phyloP scores from a whole-genome alignment of 1,284 basidiomycete species.

The Gomphus bonarii region DNA sequence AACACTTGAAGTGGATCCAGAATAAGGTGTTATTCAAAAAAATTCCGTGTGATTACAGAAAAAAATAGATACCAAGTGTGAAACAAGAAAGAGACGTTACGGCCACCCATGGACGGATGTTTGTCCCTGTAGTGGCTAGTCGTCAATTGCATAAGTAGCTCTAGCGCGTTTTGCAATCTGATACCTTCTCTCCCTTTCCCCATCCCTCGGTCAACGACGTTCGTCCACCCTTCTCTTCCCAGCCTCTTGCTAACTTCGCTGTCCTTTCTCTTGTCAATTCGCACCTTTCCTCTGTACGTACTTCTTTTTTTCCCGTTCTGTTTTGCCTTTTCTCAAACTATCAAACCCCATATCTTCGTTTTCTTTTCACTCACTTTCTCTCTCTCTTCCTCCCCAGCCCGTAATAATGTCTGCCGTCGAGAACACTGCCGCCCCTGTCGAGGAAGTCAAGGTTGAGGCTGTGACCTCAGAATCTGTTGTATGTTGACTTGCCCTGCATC shows the following conservation, averaged over 20 bases:
- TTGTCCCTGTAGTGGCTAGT: conserved; percentile 2
- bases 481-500: conserved; percentile 19
- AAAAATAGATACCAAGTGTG: neutral
- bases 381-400: conserved; percentile 18
- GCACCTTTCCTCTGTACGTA: conserved; percentile 20
- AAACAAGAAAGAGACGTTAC: neutral
- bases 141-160: conserved; percentile 6
- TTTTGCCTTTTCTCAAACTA: conserved; percentile 19
- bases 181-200: conserved; percentile 30
- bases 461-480: conserved; percentile 39
- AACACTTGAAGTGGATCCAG: too few species aligned
- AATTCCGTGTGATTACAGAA: too few species aligned
- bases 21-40: too few species aligned
- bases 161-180: conserved; percentile 31
- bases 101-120: conserved; percentile 1
- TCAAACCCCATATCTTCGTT: conserved; percentile 18
- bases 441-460: conserved; percentile 14
- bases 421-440: conserved; percentile 32
- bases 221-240: conserved; percentile 42
- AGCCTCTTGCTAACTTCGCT: conserved; percentile 35
- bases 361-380: conserved; percentile 15
- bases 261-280: conserved; percentile 8
- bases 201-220: conserved; percentile 30
- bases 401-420: conserved; percentile 70
- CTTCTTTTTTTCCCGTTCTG: conserved; percentile 19